phyloP scores from a whole-genome alignment of 2,329 filamentous ascomycete genomes.

The Diaporthe eres region DNA sequence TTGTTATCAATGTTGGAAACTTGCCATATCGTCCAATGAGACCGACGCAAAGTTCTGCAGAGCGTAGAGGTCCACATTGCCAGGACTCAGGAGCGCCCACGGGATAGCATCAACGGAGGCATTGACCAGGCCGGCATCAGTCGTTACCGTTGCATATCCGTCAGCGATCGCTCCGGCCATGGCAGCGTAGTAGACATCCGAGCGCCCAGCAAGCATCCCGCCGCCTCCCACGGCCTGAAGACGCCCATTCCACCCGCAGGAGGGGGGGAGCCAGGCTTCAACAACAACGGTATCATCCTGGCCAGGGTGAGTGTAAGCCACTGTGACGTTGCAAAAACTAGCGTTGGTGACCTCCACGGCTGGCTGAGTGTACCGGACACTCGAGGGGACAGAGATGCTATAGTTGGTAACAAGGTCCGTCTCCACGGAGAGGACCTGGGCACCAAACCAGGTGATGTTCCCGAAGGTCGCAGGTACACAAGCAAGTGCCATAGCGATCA shows the following conservation, averaged over 20 bases:
- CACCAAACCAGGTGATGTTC: neutral
- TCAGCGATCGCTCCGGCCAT: slow-evolving; percentile 45
- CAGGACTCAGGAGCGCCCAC: slow-evolving; percentile 21
- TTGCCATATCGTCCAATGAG: slow-evolving; percentile 44
- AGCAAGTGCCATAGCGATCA: neutral
- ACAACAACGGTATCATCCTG: slow-evolving; percentile 10
- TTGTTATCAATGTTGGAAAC: neutral
- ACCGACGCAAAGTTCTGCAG: slow-evolving; percentile 45
- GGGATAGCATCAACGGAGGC: slow-evolving; percentile 8
- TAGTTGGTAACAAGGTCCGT: neutral
- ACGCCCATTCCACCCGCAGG: slow-evolving; percentile 18
- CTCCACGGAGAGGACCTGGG: neutral
- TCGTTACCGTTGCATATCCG: slow-evolving; percentile 47
- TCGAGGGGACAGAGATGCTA: neutral
- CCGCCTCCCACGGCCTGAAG: slow-evolving; percentile 21
- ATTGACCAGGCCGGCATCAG: slow-evolving; percentile 45
- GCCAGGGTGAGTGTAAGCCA: slow-evolving; percentile 20
- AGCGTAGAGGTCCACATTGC: slow-evolving; percentile 45
- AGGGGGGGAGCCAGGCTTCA: slow-evolving; percentile 26
- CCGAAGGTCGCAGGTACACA: slow-evolving; percentile 5
- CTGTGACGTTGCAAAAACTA: slow-evolving; percentile 28
- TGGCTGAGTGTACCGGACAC: neutral
- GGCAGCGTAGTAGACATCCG: slow-evolving; percentile 1
- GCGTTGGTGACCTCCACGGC: neutral
- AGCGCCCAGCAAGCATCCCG: slow-evolving; percentile 22